phyloP scores from a whole-genome alignment of 257 asterid species.

The Nicotiana attenuata region DNA sequence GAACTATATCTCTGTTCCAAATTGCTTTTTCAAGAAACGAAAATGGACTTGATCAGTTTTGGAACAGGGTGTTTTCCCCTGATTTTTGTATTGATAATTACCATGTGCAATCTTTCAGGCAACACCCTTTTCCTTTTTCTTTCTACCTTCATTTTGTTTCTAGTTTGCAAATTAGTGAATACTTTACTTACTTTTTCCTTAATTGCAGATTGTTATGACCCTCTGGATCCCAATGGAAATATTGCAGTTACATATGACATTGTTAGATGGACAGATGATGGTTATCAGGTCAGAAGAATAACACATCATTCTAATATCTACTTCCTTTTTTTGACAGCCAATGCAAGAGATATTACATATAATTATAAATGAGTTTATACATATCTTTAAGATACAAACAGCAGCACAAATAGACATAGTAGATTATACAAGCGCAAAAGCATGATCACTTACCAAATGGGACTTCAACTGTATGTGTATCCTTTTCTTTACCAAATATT shows the following conservation, averaged over 20 bases:
- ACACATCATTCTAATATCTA: not conserved
- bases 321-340: not conserved
- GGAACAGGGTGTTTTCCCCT: constrained; percentile 12
- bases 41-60: constrained; percentile 28
- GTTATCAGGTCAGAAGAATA: constrained; percentile 45
- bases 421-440: not conserved
- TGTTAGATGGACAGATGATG: constrained; percentile 40
- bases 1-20: not conserved
- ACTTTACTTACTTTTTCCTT: constrained; percentile 6
- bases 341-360: not conserved
- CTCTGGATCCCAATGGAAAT: constrained; percentile 67
- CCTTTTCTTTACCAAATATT: constrained; percentile 2
- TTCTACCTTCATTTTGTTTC: not conserved
- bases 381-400: not conserved
- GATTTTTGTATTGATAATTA: constrained; percentile 18
- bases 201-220: constrained; percentile 60
- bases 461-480: not conserved
- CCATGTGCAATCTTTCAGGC: constrained; percentile 46
- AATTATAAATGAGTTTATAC: not conserved
- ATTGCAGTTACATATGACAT: constrained; percentile 48
- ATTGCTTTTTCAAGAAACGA: not conserved
- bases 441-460: not conserved
- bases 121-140: constrained; percentile 11
- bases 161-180: not conserved
- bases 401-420: not conserved